Base-by-base conservation (phyloP, 768 basidiomycete genomes). In the Suillus hirtellus region DNA sequence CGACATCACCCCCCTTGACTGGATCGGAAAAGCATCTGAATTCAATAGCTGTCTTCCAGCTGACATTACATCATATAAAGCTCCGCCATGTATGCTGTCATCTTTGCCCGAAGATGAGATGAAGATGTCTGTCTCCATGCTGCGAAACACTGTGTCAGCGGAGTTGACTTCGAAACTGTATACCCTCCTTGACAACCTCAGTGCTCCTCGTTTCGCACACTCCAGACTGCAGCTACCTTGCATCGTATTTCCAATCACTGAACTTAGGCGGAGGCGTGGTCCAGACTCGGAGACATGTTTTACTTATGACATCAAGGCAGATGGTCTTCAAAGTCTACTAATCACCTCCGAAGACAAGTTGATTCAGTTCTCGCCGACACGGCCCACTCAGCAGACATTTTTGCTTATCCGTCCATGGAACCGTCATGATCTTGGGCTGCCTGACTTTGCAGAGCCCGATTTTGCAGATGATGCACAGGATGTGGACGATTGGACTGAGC, bases 1-100 rank as follows among this genome's bases (percentile, higher is more conserved):
- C 5, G 46, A 47, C 12, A 47, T 47, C 21, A 21, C 46, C 14
- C 21, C 21, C 21, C 27, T 50, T 12, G 49, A 31, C 7, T 50
- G 49, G 49, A 27, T 50, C 49, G 31, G 31, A 31, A 31, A 31
- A 31, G 31, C 31, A 1, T 31, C 31, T 4, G 31, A 31, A 4
- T 31, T 53, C 17, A 53, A 53, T 34, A 53, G 52, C 9, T 53
- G 52, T 53, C 52, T 53, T 1, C 52, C 52, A 53, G 52, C 52
- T 9, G 52, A 53, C 31, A 53, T 53, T 3, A 15, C 17, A 19
- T 53, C 52, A 8, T 53, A 35, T 19, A 53, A 53, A 19, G 10
- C 52, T 53, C 19, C 11, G 5, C 52, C 52, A 2, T 53, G 31
- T 2, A 53, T 44, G 44, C 11, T 44, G 10, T n/a, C 44, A n/a